Evolutionary conservation across 345 rosid genomes (phyloP).

Genomic region (Passiflora organensis): DNA sequence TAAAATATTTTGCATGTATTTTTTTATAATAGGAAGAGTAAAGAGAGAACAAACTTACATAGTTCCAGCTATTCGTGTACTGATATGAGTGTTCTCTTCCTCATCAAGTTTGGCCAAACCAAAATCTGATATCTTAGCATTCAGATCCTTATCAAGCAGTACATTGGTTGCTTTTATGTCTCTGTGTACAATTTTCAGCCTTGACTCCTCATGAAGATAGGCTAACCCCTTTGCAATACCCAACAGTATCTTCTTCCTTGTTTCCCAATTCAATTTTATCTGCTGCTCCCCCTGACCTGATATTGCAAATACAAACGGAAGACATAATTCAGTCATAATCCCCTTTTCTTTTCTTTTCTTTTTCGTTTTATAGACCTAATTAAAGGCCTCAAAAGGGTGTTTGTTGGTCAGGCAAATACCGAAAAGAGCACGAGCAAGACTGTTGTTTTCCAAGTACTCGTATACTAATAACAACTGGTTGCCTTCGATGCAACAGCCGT

Average conservation of each 20-base stretch:
- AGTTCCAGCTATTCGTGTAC: slow-evolving; percentile 70
- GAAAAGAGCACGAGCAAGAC: slow-evolving; percentile 60
- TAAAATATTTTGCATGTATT: not conserved
- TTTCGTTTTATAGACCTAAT: too few relatives aligned
- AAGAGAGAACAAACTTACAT: slow-evolving; percentile 31
- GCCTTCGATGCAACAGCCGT: slow-evolving; percentile 63
- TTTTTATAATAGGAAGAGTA: not conserved
- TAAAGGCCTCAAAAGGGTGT: not conserved
- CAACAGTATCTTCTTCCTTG: slow-evolving; percentile 46
- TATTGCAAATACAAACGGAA: not conserved
- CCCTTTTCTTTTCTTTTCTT: too few relatives aligned
- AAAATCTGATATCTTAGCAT: slow-evolving; percentile 67
- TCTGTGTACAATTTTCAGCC: slow-evolving; percentile 66
- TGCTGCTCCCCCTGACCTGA: slow-evolving; percentile 40
- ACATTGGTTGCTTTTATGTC: slow-evolving; percentile 72
- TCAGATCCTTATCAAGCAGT: slow-evolving; percentile 52
- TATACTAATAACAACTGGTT: slow-evolving; percentile 55
- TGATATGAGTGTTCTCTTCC: slow-evolving; percentile 68
- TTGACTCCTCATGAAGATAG: slow-evolving; percentile 66
- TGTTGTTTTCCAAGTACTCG: slow-evolving; percentile 60
- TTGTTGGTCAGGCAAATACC: slow-evolving; percentile 27
- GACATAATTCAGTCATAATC: not conserved
- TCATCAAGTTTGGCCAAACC: slow-evolving; percentile 73
- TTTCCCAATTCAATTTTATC: slow-evolving; percentile 47
- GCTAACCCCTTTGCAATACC: slow-evolving; percentile 56